Evolutionary conservation across 1,284 basidiomycete species (phyloP), one percentile per base, ranked within the genome.

Genomic region (Heterobasidion parviporum): DNA sequence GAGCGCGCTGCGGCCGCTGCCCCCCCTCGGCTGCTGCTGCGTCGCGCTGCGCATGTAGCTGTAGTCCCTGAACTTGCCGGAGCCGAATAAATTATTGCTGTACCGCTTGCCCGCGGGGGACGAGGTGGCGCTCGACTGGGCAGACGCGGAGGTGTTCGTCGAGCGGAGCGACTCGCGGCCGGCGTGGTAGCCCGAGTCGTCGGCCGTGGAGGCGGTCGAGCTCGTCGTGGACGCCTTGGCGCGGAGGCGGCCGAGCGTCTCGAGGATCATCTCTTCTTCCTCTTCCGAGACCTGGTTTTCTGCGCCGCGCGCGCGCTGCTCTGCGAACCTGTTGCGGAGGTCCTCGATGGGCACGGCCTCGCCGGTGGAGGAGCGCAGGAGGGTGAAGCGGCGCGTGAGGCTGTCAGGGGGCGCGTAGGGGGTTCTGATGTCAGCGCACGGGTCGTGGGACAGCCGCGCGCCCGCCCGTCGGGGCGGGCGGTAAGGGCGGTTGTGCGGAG

Each of bases 81-180:
- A 89, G 47, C 86, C 85, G 62, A 91, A 91, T 53, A 92, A 72
- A 64, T 91, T 90, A 67, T 90, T 91, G 73, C 87, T 90, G 67
- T 87, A 86, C 52, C 89, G 79, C 69, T 86, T 85, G 57, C 73
- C 72, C 43, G 79, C 77, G 79, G 80, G 77, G 5, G 78, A 72
- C 3, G 73, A 67, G 18, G 70, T 64, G 59, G 73, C 63, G 33
- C 54, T 47, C 12, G 54, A 67, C 32, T 70, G 49, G n/a, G 66
- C 59, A 1, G 70, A 72, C 18, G 72, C 64, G 16, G 74, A 70
- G 45, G 74, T 76, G 56, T 68, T 72, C 10, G 75, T 74, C 26
- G 79, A 75, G 54, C 69, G 73, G 50, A 72, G 61, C 33, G 79
- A 80, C 56, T 74, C 72, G 12, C 73, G 73, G 33, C 54, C 53